Conservation (phyloP, 2,329 filamentous ascomycete species). For the Trichoderma arundinaceum region DNA sequence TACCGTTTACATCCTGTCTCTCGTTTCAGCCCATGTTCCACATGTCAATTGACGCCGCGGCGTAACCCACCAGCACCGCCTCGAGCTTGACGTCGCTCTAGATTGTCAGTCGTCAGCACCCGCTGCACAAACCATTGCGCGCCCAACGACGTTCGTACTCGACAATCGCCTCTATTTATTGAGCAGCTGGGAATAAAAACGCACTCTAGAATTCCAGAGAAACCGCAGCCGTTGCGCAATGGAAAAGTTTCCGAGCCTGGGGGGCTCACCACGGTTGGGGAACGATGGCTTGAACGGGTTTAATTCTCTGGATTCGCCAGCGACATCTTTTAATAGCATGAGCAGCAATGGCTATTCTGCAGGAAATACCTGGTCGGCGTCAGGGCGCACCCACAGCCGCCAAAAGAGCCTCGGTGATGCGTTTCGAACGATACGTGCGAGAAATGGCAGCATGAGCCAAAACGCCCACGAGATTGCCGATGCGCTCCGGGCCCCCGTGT, state of each 20-base stretch:
- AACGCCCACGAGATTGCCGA: constrained; percentile 94
- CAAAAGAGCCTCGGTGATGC: constrained; percentile 91
- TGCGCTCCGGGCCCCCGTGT: constrained; percentile 87
- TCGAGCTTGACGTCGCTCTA: background rate
- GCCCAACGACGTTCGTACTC: background rate
- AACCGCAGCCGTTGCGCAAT: constrained; percentile 41
- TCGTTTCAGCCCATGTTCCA: constrained; percentile 18
- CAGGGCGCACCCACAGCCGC: constrained; percentile 62
- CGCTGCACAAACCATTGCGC: background rate
- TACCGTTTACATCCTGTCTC: constrained; percentile 9
- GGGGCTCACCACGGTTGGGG: constrained; percentile 49
- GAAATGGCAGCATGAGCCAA: constrained; percentile 85
- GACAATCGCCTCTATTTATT: background rate
- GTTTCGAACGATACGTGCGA: constrained; percentile 78
- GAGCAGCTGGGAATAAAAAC: background rate
- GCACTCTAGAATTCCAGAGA: background rate
- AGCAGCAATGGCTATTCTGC: constrained; percentile 31
- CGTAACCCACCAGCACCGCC: constrained; percentile 22
- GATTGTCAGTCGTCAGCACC: background rate
- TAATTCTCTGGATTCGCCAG: constrained; percentile 38
- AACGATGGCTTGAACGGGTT: constrained; percentile 39
- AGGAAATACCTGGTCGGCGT: constrained; percentile 37
- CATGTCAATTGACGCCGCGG: constrained; percentile 15
- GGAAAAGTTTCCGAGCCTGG: constrained; percentile 64
- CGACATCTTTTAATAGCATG: constrained; percentile 39